Evolutionary conservation across 2,329 filamentous ascomycete genomes (phyloP), one percentile per base, ranked within the genome.

Genomic region (Penicillium fuscoglaucum): DNA sequence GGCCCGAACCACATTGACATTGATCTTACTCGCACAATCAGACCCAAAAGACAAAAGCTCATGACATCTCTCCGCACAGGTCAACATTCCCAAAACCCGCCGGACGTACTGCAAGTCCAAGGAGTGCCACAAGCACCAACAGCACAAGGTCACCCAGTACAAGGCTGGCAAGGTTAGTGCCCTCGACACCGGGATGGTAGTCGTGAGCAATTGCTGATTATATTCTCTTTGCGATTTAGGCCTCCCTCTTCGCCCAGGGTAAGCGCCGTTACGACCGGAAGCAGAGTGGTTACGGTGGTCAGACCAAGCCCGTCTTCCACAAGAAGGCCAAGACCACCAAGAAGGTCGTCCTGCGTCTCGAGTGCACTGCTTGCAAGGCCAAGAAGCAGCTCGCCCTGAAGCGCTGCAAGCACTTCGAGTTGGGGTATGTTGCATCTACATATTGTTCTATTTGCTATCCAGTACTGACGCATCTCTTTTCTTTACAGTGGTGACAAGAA

Each of bases 241-340:
- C 92, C 78, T 96, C 92, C 77, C 86, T 93, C 70, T 96, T 92
- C 85, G 92, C 92, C 70, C 93, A 99, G 88, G 93, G 93, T 87
- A 99, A 98, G 90, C 91, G 93, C 83, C 93, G 93, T 89, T 98
- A 98, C 85, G 92, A 96, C 84, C 88, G 92, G 79, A 98, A 98
- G 87, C 93, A 98, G 86, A 91, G 89, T 80, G 93, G 93, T 90
- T 98, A 97, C 80, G 95, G 95, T 91, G 95, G 95, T 93, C 95
- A 99, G 86, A 99, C 95, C 77, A 99, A 99, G 86, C 95, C 96
- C 74, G 93, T 99, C 78, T 99, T 98, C 90, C 95, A 98, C 91
- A 99, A 98, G 90, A 98, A 97, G 86, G 95, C 95, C 72, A 99
- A 99, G 90, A 99, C 95, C 73, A 99, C 95, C 79, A 99, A 99